Percentiles rank a stretch among this genome's conserved stretches.
Conservation (phyloP, 768 basidiomycete genomes). For the Mrakia gelida region DNA sequence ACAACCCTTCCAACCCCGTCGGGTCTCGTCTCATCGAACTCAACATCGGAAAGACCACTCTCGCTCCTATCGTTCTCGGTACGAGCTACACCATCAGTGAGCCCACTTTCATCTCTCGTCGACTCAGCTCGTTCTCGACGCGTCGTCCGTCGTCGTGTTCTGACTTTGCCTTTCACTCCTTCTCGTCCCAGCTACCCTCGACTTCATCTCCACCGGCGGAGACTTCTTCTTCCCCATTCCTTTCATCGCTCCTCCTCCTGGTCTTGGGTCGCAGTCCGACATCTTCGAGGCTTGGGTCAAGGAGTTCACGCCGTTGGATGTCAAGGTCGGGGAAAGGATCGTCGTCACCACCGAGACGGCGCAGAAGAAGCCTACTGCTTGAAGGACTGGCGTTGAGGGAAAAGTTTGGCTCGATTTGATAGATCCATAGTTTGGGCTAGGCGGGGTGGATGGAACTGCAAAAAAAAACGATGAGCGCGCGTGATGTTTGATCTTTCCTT, state of each 20-base stretch:
- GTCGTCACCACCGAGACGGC: constrained; percentile 30
- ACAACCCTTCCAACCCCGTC: constrained; percentile 35
- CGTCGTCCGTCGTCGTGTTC: not conserved
- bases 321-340: constrained; percentile 34
- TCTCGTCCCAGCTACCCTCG: constrained; percentile 28
- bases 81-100: constrained; percentile 37
- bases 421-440: no score
- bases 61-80: constrained; percentile 31
- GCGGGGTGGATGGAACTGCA: no score
- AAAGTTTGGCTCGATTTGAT: no score
- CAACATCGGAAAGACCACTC: constrained; percentile 31
- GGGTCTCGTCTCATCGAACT: constrained; percentile 38
- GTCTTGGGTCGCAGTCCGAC: constrained; percentile 34
- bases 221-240: constrained; percentile 35
- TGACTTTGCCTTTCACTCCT: not conserved
- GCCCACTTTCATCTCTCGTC: not conserved
- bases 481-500: no score
- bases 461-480: no score
- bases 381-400: not conserved
- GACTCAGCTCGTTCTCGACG: not conserved
- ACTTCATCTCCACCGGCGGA: constrained; percentile 38
- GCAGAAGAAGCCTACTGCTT: constrained; percentile 24
- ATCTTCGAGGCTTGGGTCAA: constrained; percentile 35
- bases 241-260: constrained; percentile 14
- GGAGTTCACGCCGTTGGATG: constrained; percentile 33